Base-by-base conservation (phyloP, 2,329 filamentous ascomycete species). In the Fusarium sp. region DNA sequence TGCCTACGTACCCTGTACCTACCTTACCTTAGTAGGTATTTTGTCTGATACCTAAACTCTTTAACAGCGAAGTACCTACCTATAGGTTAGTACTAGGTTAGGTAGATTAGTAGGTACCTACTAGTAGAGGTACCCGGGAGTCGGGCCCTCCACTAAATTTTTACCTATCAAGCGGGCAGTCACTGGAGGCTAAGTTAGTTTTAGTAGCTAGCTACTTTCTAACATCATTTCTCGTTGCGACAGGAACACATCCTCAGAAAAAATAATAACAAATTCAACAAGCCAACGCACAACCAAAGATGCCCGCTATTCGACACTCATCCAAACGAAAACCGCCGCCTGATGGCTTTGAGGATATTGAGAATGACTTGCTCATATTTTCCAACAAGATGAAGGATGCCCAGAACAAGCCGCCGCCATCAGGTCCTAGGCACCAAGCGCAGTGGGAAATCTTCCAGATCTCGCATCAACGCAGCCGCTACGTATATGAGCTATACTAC, bases 381-480 rank as follows among this genome's bases (percentile, higher is more conserved):
- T 86, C 88, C 79, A 96, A 95, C 87, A 95, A 95, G 87, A 96
- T 97, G 93, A 96, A 96, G 84, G 94, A 97, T 81, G 96, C 96
- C 59, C 95, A 98, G 81, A 97, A 97, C 83, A 93, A 95, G 54
- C 92, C 94, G 84, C 94, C 85, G 81, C 94, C 85, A 89, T 94
- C 89, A 88, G 93, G 90, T 0, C 89, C 90, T 5, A 95, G 95
- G 81, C 93, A 98, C 81, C 94, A 98, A 84, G 94, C 94, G 76
- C 90, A 95, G 74, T 99, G 96, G 96, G 96, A 96, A 70, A 95
- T 99, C 75, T 98, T 99, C 81, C 95, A 98, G 82, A 98, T 99
- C 81, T 92, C 92, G 30, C 96, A 99, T 84, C 95, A 98, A 84
- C 91, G 96, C 85, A 92, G 85, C 71, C 91, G 94, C 80, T 99